Evolutionary conservation across 75 land plant genomes (phyloP).

Genomic region (Sequoia sempervirens): DNA sequence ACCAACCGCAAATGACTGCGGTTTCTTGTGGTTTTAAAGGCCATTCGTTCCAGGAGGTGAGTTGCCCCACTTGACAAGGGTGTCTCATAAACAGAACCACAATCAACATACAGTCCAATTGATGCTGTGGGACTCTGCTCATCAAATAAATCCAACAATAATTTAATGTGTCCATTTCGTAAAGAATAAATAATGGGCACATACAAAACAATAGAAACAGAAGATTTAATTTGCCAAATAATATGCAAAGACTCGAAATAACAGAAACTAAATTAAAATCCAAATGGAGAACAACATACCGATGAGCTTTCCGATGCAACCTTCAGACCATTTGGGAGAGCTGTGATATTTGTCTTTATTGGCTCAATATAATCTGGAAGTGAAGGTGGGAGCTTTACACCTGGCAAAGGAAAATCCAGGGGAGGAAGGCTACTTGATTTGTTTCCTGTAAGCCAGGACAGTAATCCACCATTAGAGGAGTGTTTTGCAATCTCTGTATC

Average conservation of each 20-base stretch:
- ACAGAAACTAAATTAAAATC: neutral
- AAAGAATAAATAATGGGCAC: neutral
- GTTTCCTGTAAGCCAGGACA: conserved; percentile 17
- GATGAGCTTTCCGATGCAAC: conserved; percentile 32
- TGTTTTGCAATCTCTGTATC: neutral
- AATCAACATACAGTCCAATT: conserved; percentile 75
- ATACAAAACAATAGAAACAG: neutral
- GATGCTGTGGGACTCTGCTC: conserved; percentile 75
- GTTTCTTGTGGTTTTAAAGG: conserved; percentile 75
- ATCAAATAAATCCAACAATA: neutral
- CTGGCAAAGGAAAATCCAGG: conserved; percentile 21
- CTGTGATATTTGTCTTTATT: conserved; percentile 23
- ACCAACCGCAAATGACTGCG: conserved; percentile 48
- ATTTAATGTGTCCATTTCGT: no score
- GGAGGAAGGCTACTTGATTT: conserved; percentile 13
- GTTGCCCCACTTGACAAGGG: conserved; percentile 56
- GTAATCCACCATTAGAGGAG: conserved; percentile 4
- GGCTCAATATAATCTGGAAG: conserved; percentile 23
- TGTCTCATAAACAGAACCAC: conserved; percentile 85
- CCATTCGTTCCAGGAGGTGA: conserved; percentile 88
- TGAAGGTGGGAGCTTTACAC: conserved; percentile 23
- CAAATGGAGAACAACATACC: conserved; percentile 12
- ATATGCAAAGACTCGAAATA: neutral
- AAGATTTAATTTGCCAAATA: neutral
- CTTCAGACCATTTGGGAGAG: conserved; percentile 37